phyloP scores from a whole-genome alignment of 208 protist genomes.

The Angomonas deanei region DNA sequence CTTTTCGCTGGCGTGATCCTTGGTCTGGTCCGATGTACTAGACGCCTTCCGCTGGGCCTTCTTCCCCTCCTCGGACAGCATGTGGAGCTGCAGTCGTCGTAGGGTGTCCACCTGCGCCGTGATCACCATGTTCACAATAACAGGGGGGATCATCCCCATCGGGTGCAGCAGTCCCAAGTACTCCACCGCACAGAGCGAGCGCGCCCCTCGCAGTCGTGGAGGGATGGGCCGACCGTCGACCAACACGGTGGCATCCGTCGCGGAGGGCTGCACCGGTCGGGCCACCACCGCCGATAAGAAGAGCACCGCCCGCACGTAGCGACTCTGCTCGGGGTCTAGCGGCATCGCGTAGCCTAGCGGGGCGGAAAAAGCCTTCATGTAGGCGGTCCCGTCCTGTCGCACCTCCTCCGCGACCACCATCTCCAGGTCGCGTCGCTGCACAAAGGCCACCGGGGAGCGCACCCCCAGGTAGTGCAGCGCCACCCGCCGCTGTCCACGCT shows the following conservation, averaged over 20 bases:
- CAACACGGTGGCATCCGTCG: neutral
- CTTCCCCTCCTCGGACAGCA: neutral
- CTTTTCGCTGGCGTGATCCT: too few species aligned
- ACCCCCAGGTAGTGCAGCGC: constrained; percentile 69
- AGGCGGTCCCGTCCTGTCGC: constrained; percentile 38
- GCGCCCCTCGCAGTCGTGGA: neutral
- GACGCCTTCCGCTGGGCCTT: neutral
- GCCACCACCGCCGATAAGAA: constrained; percentile 62
- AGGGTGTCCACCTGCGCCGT: constrained; percentile 40
- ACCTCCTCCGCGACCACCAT: constrained; percentile 64
- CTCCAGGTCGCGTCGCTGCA: constrained; percentile 76
- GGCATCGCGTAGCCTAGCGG: constrained; percentile 49
- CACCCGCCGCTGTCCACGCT: constrained; percentile 54
- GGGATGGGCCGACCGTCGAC: neutral
- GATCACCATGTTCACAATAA: constrained; percentile 68
- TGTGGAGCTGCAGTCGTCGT: constrained; percentile 26
- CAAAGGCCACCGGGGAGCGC: constrained; percentile 45
- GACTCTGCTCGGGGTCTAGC: constrained; percentile 44
- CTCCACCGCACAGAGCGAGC: constrained; percentile 42
- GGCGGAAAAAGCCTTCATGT: constrained; percentile 68
- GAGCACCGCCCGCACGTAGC: constrained; percentile 61
- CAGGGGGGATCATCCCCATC: constrained; percentile 59
- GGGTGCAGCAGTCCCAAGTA: constrained; percentile 75
- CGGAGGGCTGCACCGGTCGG: constrained; percentile 18
- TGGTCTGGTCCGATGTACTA: neutral